These are phyloP conservation scores for Microascus cirrosus DNA, from an alignment of 2,329 filamentous ascomycete species.

Conservation along the genomic window DNA sequence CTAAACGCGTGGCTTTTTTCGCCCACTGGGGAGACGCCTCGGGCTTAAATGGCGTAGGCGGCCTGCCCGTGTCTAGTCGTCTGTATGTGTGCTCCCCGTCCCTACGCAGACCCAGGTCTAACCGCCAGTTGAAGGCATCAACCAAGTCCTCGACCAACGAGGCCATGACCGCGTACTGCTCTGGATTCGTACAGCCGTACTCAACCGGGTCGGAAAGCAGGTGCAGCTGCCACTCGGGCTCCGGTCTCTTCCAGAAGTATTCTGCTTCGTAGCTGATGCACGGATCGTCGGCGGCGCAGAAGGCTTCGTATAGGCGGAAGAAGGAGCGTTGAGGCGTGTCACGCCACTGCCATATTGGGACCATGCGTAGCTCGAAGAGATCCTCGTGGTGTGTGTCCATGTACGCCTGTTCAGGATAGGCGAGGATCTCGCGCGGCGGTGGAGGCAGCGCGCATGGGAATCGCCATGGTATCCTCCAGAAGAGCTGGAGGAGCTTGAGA, in stretches of 20 bases:
- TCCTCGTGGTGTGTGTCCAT: conserved; percentile 5
- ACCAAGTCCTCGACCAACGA: conserved; percentile 12
- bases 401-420: neutral
- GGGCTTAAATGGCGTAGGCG: neutral
- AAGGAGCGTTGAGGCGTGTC: conserved; percentile 15
- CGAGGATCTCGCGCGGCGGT: neutral
- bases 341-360: conserved; percentile 11
- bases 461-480: neutral
- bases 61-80: neutral
- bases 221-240: conserved; percentile 9
- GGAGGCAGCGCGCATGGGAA: neutral
- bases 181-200: conserved; percentile 7
- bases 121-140: conserved; percentile 13
- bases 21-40: neutral
- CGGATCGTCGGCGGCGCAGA: conserved; percentile 13
- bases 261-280: conserved; percentile 15
- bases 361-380: conserved; percentile 7
- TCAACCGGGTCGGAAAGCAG: conserved; percentile 10
- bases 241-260: conserved; percentile 14
- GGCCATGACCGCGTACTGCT: conserved; percentile 14
- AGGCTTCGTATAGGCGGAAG: conserved; percentile 15
- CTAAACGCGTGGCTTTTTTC: neutral
- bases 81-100: neutral
- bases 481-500: neutral
- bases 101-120: conserved; percentile 10